These are phyloP conservation scores for Blastobotrys terrestris DNA, from an alignment of 805 yeast species.

Conservation along the genomic window DNA sequence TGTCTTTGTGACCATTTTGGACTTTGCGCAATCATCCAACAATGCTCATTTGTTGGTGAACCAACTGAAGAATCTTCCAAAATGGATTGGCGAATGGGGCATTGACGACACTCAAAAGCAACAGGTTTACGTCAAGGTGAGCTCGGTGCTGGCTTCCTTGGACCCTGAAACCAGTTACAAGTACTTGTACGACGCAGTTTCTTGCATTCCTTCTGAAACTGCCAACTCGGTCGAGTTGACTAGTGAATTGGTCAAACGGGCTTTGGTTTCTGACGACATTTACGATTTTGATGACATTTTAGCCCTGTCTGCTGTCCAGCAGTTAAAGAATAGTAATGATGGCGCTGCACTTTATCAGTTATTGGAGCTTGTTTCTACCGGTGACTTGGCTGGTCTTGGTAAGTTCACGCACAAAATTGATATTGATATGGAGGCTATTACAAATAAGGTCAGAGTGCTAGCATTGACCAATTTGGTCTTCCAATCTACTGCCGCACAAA, in stretches of 20 bases:
- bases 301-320: constrained; percentile 27
- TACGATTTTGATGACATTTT: constrained; percentile 29
- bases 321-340: constrained; percentile 12
- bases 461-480: constrained; percentile 27
- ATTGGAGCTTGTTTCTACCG: constrained; percentile 26
- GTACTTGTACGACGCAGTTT: constrained; percentile 20
- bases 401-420: constrained; percentile 10
- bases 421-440: constrained; percentile 13
- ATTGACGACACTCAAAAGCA: constrained; percentile 22
- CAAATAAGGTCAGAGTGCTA: constrained; percentile 26
- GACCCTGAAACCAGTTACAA: constrained; percentile 18
- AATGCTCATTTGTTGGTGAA: constrained; percentile 29
- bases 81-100: constrained; percentile 36
- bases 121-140: constrained; percentile 24
- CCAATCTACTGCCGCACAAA: constrained; percentile 8
- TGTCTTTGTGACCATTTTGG: constrained; percentile 31
- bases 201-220: constrained; percentile 6
- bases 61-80: constrained; percentile 33
- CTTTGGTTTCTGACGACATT: constrained; percentile 22
- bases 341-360: constrained; percentile 23
- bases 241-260: constrained; percentile 20
- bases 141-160: constrained; percentile 16
- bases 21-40: constrained; percentile 30
- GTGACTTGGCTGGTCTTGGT: constrained; percentile 21
- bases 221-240: constrained; percentile 16